Conservation (phyloP, 331 rosid genomes). For the Pyrus hybrid region DNA sequence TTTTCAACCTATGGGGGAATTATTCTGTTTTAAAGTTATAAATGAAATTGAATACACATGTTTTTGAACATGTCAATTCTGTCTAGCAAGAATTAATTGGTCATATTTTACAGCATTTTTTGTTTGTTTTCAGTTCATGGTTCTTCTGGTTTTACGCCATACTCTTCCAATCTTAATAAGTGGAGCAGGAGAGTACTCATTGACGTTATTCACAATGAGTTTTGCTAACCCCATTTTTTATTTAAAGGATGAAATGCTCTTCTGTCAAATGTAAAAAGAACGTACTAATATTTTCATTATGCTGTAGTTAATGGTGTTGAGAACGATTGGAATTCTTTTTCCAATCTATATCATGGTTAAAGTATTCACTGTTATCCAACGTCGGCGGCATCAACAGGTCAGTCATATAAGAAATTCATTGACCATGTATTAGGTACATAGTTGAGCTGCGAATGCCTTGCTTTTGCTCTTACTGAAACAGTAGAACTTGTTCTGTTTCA, state of each 20-base stretch:
- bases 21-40: neutral
- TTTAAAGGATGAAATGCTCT: neutral
- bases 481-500: neutral
- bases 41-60: neutral
- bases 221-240: neutral
- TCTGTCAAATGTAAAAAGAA: neutral
- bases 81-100: neutral
- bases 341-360: slow-evolving; percentile 52
- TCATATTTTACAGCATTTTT: neutral
- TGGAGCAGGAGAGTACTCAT: slow-evolving; percentile 44
- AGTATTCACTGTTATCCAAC: slow-evolving; percentile 48
- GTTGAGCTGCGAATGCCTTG: too few species aligned
- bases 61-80: neutral
- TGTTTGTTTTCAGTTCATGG: slow-evolving; percentile 48
- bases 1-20: neutral
- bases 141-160: slow-evolving; percentile 64
- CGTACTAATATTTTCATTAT: neutral
- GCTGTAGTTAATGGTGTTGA: slow-evolving; percentile 51
- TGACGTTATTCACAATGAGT: slow-evolving; percentile 44
- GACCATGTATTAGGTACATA: neutral
- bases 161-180: slow-evolving; percentile 52
- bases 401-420: neutral
- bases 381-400: slow-evolving; percentile 47
- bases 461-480: neutral
- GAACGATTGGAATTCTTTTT: slow-evolving; percentile 51